These are phyloP conservation scores for Plasmopara halstedii DNA, from an alignment of 352 stramenopile genomes.

Conservation along the genomic window DNA sequence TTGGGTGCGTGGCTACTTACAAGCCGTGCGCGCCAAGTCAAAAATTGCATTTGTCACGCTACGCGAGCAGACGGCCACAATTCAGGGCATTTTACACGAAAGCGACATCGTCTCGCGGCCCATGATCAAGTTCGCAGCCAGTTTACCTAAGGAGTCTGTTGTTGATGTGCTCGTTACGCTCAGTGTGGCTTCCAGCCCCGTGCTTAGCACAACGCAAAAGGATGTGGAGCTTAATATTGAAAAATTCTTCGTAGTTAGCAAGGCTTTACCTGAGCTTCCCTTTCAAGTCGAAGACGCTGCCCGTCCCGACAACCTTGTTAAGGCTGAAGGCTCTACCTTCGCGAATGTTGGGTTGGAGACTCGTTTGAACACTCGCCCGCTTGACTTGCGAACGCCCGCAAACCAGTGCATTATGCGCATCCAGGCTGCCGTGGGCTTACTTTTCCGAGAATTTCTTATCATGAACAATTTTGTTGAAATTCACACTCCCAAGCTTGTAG, in stretches of 20 bases:
- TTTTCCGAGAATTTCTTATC: constrained; percentile 97
- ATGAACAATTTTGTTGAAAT: constrained; percentile 97
- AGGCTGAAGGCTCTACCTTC: constrained; percentile 78
- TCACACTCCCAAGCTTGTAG: constrained; percentile 98
- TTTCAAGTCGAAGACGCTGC: constrained; percentile 95
- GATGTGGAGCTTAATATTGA: constrained; percentile 92
- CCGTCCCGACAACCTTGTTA: constrained; percentile 78
- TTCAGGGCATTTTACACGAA: constrained; percentile 89
- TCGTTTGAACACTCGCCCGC: constrained; percentile 92
- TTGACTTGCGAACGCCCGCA: constrained; percentile 97
- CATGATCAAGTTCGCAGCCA: constrained; percentile 97
- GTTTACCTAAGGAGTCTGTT: constrained; percentile 93
- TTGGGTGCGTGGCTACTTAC: constrained; percentile 92
- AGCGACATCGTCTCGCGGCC: constrained; percentile 87
- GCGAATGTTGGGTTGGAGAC: constrained; percentile 87
- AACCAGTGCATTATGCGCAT: constrained; percentile 99
- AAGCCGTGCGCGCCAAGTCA: constrained; percentile 91
- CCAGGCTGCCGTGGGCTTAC: constrained; percentile 91
- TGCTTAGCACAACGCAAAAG: constrained; percentile 93
- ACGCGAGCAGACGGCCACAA: constrained; percentile 92
- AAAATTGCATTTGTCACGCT: constrained; percentile 97
- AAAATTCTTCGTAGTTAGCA: constrained; percentile 94
- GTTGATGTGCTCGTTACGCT: constrained; percentile 95
- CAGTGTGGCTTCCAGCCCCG: constrained; percentile 72
- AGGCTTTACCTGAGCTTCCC: constrained; percentile 85